A percentile compares a stretch with the other conserved stretches of the same genome.
phyloP scores from a whole-genome alignment of 495 filamentous ascomycete species.

The Bryoglossum gracile region DNA sequence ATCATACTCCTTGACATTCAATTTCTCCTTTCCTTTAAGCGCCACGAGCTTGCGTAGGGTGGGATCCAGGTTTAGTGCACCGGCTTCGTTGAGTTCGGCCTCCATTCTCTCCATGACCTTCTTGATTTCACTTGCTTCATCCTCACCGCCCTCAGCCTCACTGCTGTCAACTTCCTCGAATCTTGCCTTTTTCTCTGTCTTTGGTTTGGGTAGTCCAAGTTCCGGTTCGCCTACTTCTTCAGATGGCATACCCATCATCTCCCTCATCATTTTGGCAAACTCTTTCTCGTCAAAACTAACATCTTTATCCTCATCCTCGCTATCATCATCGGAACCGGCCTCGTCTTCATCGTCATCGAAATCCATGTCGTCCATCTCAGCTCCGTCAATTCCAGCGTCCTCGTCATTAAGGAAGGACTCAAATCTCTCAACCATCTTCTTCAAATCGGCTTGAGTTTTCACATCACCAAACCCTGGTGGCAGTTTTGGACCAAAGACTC shows the following conservation, averaged over 20 bases:
- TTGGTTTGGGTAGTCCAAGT: not conserved
- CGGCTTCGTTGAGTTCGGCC: slow-evolving; percentile 67
- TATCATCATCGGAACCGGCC: slow-evolving; percentile 37
- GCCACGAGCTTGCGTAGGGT: slow-evolving; percentile 19
- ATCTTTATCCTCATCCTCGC: slow-evolving; percentile 62
- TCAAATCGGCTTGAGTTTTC: slow-evolving; percentile 71
- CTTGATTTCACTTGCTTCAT: slow-evolving; percentile 63
- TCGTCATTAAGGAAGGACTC: slow-evolving; percentile 92
- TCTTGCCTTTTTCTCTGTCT: slow-evolving; percentile 20
- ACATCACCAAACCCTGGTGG: slow-evolving; percentile 63
- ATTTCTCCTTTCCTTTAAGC: slow-evolving; percentile 18
- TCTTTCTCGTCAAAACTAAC: slow-evolving; percentile 78
- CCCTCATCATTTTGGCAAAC: slow-evolving; percentile 81
- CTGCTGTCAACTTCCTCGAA: slow-evolving; percentile 40
- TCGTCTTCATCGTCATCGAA: slow-evolving; percentile 51
- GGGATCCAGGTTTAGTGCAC: slow-evolving; percentile 60
- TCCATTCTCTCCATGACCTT: slow-evolving; percentile 74
- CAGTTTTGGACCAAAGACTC: slow-evolving; percentile 12
- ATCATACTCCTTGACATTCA: slow-evolving; percentile 16
- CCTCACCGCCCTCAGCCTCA: slow-evolving; percentile 35
- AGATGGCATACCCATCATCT: slow-evolving; percentile 82
- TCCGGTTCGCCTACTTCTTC: slow-evolving; percentile 29
- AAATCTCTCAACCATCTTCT: slow-evolving; percentile 84
- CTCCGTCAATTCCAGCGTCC: slow-evolving; percentile 68
- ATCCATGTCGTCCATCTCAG: slow-evolving; percentile 69